These are phyloP conservation scores for Cucumis melo DNA, from an alignment of 306 rosid genomes.

Conservation along the genomic window DNA sequence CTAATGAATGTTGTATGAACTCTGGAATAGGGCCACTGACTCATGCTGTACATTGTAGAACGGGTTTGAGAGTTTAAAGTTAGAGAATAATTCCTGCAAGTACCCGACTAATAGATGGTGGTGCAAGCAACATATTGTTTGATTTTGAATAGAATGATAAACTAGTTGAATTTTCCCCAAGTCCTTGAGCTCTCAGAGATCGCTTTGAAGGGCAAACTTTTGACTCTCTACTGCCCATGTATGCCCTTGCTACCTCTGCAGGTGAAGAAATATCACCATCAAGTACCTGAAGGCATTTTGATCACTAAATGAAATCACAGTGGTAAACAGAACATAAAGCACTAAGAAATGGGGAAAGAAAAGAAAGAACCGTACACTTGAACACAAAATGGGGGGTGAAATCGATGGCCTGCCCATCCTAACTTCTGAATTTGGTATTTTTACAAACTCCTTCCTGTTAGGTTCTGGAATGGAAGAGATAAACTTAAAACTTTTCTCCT, in stretches of 20 bases:
- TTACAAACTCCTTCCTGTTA: constrained; percentile 21
- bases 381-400: constrained; percentile 30
- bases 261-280: constrained; percentile 69
- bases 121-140: constrained; percentile 27
- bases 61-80: constrained; percentile 55
- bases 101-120: constrained; percentile 31
- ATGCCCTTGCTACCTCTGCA: constrained; percentile 76
- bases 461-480: constrained; percentile 25
- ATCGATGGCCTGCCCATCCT: constrained; percentile 20
- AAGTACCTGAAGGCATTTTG: constrained; percentile 43
- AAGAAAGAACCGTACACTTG: constrained; percentile 29
- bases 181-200: constrained; percentile 24
- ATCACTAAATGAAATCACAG: constrained; percentile 11
- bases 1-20: constrained; percentile 25
- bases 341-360: neutral
- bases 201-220: constrained; percentile 39
- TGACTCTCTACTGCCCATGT: constrained; percentile 69
- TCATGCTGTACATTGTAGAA: constrained; percentile 71
- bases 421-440: constrained; percentile 19
- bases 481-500: constrained; percentile 26
- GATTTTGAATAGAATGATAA: constrained; percentile 21
- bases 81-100: constrained; percentile 43
- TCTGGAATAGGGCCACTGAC: constrained; percentile 61
- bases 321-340: neutral
- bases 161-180: constrained; percentile 27